Evolutionary conservation across 108 stramenopile species (phyloP).

Genomic region (Nitzschia inconspicua): DNA sequence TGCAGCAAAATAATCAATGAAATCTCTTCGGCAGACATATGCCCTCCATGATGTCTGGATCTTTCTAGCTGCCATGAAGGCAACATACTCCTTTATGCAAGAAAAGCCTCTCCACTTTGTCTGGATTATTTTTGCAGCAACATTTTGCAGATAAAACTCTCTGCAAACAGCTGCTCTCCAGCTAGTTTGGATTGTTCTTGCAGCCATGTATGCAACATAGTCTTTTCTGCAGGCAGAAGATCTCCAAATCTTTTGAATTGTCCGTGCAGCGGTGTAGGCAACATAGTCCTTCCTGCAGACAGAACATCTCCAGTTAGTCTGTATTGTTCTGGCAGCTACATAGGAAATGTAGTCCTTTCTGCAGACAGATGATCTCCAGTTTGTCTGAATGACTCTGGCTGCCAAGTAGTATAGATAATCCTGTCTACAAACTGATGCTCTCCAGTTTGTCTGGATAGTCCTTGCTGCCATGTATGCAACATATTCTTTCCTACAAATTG

Average conservation of each 20-base stretch:
- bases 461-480: neutral
- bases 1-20: neutral
- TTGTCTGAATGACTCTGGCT: neutral
- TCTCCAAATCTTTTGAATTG: slow-evolving; percentile 52
- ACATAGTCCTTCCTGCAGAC: slow-evolving; percentile 20
- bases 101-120: neutral
- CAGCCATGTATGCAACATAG: slow-evolving; percentile 39
- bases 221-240: slow-evolving; percentile 16
- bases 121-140: too few relatives aligned
- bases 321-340: slow-evolving; percentile 21
- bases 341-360: slow-evolving; percentile 1
- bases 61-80: neutral
- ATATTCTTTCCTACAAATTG: neutral
- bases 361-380: slow-evolving; percentile 7
- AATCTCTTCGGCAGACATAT: neutral
- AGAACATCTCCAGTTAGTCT: slow-evolving; percentile 39
- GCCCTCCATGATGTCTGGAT: neutral
- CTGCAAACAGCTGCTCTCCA: neutral
- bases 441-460: slow-evolving; percentile 19
- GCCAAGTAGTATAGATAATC: slow-evolving; percentile 41
- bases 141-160: neutral
- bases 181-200: slow-evolving; percentile 6
- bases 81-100: neutral
- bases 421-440: slow-evolving; percentile 22
- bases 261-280: slow-evolving; percentile 42